Percentiles rank a stretch among this genome's conserved stretches.
Conservation (phyloP, 2,329 filamentous ascomycete species). For the Sodiomyces alkalinus region DNA sequence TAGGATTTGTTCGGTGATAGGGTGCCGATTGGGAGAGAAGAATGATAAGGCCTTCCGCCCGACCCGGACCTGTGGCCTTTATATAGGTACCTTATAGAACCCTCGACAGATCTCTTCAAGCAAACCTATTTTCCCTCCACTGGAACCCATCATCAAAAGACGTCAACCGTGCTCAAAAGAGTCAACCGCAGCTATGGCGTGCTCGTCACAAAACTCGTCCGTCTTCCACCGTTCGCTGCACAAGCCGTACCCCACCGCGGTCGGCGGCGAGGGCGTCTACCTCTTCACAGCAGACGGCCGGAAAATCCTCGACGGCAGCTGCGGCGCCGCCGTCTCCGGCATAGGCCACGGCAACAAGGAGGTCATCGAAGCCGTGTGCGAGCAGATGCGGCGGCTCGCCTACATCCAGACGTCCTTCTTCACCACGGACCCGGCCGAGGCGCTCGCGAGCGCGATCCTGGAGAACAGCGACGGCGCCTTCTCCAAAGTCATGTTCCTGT, state of each 20-base stretch:
- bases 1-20: too few species aligned
- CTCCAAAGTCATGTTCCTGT: slow-evolving; percentile 6
- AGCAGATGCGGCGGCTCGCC: slow-evolving; percentile 13
- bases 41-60: too few species aligned
- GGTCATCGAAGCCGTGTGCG: slow-evolving; percentile 14
- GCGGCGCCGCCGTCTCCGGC: slow-evolving; percentile 18
- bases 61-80: too few species aligned
- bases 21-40: too few species aligned
- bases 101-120: too few species aligned
- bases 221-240: background rate
- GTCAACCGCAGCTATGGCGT: too few species aligned
- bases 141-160: too few species aligned
- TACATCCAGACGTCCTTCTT: slow-evolving; percentile 14
- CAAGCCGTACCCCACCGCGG: background rate
- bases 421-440: slow-evolving; percentile 27
- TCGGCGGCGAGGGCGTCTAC: slow-evolving; percentile 14
- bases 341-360: slow-evolving; percentile 15
- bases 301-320: slow-evolving; percentile 18
- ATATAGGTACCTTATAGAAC: too few species aligned
- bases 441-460: slow-evolving; percentile 12
- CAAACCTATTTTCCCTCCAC: too few species aligned
- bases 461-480: slow-evolving; percentile 4
- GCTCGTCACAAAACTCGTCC: too few species aligned
- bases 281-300: slow-evolving; percentile 18
- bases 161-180: too few species aligned